Conservation (phyloP, 345 rosid genomes). For the Populus euphratica region DNA sequence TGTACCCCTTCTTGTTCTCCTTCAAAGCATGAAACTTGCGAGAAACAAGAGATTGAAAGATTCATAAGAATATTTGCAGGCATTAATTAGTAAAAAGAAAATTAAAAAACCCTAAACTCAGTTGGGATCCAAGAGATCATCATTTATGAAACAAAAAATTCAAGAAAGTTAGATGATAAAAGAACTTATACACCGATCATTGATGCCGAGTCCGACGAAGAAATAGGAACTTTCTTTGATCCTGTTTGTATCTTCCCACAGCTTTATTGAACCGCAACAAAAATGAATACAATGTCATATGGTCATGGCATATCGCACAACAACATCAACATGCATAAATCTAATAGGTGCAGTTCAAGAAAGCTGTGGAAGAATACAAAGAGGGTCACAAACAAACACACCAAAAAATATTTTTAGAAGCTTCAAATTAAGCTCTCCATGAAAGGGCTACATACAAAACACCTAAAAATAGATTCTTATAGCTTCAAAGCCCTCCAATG, state of each 20-base stretch:
- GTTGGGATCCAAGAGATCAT: background rate
- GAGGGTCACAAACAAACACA: constrained; percentile 39
- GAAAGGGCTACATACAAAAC: too few relatives aligned
- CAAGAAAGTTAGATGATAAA: background rate
- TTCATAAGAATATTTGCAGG: background rate
- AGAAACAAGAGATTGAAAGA: background rate
- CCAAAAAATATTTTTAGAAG: too few relatives aligned
- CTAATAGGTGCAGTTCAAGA: constrained; percentile 83
- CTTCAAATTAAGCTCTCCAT: too few relatives aligned
- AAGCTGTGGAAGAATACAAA: constrained; percentile 99
- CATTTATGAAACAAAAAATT: background rate
- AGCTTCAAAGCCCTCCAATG: background rate
- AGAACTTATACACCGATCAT: background rate
- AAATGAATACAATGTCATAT: background rate
- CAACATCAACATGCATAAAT: background rate
- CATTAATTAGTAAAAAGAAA: background rate
- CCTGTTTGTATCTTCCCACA: constrained; percentile 87
- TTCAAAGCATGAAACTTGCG: background rate
- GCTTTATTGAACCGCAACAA: constrained; percentile 81
- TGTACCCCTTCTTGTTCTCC: background rate
- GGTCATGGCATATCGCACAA: constrained; percentile 9
- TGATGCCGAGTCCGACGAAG: background rate
- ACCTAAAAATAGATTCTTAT: background rate
- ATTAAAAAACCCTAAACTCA: background rate
- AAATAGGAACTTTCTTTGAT: constrained; percentile 24